Evolutionary conservation across 2,329 filamentous ascomycete species (phyloP), one percentile per base, ranked within the genome.

Genomic region (Magnaporthiopsis rhizophila): DNA sequence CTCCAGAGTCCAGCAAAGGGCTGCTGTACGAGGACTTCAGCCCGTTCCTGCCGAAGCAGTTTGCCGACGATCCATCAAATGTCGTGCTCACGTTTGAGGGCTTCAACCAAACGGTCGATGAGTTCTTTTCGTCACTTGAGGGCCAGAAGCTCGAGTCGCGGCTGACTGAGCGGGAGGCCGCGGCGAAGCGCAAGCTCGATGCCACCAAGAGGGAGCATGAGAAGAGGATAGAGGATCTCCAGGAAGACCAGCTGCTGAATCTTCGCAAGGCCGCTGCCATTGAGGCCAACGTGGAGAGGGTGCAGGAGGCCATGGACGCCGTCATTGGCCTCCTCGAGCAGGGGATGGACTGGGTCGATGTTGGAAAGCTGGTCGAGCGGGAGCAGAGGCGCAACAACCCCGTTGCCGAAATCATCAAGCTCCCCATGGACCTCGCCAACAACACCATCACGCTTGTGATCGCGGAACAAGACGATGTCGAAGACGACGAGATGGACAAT

Each of bases 261-360:
- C 83, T 92, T 36, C 88, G 90, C 64, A 98, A 97, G 74, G 95
- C 94, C 3, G 89, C 89, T 64, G 92, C 93, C 0, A 95, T 99
- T 58, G 87, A 97, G 74, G 91, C 92, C 28, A 98, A 99, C 71
- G 82, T 92, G 1, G 91, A 96, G 72, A 86, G 92, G 62, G 93
- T 98, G 0, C 90, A 97, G 73, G 95, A 98, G 77, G 92, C 92
- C 5, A 92, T 92, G 74, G 91, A 92, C 73, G 92, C 95, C 3
- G 89, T 99, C 63, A 98, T 96, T 74, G 91, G 91, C 0, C 79
- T 98, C n/a, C 86, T 99, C 66, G 86, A 86, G 6, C 92, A 97
- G 72, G 94, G 94, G 13, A 98, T 98, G 92, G 95, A 99, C 71
- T 99, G 95, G 95, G 87, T 92, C 13, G 90, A 97, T 68, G 93